A percentile compares a stretch with the other conserved stretches of the same genome.
Evolutionary conservation across 176 grass and related monocot genomes (phyloP).

Genomic region (Saccharum spontaneum): DNA sequence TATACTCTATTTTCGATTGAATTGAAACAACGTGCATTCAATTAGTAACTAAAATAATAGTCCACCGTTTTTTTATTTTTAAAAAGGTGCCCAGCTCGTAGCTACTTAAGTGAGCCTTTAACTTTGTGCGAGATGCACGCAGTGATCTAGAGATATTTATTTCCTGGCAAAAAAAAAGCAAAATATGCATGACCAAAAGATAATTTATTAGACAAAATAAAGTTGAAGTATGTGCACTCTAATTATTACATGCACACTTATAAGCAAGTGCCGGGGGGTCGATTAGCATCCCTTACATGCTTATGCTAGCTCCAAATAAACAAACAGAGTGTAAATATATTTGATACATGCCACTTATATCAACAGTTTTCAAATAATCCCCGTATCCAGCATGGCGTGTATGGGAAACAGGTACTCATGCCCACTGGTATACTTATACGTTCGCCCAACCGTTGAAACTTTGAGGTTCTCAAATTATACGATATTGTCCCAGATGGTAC

Average conservation of each 20-base stretch:
- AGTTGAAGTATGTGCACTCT: neutral
- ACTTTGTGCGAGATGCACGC: too few species aligned
- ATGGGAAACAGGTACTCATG: neutral
- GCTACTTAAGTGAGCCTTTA: too few species aligned
- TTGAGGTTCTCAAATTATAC: too few species aligned
- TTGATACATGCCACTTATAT: neutral
- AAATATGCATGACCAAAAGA: neutral
- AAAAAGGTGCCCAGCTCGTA: too few species aligned
- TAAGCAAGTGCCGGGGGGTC: neutral
- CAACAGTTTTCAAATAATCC: too few species aligned
- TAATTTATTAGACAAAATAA: neutral
- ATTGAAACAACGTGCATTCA: too few species aligned
- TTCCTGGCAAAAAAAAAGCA: neutral
- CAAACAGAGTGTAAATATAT: neutral
- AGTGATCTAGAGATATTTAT: neutral
- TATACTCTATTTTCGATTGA: too few species aligned
- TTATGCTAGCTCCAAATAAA: neutral
- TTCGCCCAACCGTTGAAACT: neutral
- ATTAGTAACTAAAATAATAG: too few species aligned
- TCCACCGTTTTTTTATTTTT: too few species aligned
- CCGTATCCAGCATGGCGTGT: neutral
- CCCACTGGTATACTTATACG: neutral
- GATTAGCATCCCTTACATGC: neutral
- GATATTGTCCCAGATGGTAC: neutral
- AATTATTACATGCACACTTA: neutral